Evolutionary conservation across 306 rosid genomes (phyloP), one percentile per base, ranked within the genome.

Genomic region (Cucurbita argyrosperma): DNA sequence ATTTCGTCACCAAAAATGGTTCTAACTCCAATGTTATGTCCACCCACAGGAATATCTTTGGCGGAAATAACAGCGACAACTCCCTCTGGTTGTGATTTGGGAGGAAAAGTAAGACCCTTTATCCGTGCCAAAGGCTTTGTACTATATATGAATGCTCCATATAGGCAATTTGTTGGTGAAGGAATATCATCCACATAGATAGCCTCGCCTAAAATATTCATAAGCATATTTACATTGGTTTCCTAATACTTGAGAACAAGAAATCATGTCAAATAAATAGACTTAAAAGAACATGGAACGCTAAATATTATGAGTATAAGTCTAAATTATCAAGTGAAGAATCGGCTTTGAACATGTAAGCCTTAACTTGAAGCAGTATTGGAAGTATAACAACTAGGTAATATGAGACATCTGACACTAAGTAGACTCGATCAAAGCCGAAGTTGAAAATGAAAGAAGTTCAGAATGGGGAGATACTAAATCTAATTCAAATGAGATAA

Each of bases 101-200:
- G 77, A 10, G 68, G 62, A 61, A 93, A 80, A 26, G 62, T 80
- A 80, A 93, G 78, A 72, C 83, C 83, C 83, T 79, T 90, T 58
- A 93, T 74, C 74, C 83, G 74, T 21, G 96, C 97, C 82, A 90
- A 77, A 78, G 98, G 94, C 52, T 86, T 84, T 40, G 84, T 79
- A 77, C 97, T 93, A 83, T 82, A 87, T 72, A 93, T 76, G 74
- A 81, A 86, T 30, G 97, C 86, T 62, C 97, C 98, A 57, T 90
- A 74, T 14, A 93, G 83, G 85, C 98, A 93, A 84, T 87, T 83
- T 71, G 69, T n/a, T 4, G 96, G 97, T 21, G 98, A 89, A 39
- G 97, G 97, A 78, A 93, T 90, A 83, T 93, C 98, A 74, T 90
- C 94, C 77, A 90, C 93, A 68, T 74, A 93, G 37, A 90, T 84